phyloP scores from a whole-genome alignment of 805 yeast species.

The Zygosaccharomyces siamensis region DNA sequence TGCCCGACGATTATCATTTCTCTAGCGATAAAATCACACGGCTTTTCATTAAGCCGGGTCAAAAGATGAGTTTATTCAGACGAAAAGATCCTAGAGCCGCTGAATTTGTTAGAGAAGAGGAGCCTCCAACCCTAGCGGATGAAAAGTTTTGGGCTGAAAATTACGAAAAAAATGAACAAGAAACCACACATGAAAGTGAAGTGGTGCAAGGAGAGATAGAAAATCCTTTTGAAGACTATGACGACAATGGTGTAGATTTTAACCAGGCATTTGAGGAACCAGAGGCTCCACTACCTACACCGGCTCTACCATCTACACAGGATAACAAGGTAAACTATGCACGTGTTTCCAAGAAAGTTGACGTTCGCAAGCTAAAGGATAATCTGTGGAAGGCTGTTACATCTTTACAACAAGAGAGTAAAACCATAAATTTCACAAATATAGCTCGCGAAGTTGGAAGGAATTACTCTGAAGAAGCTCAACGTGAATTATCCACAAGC shows the following conservation, averaged over 20 bases:
- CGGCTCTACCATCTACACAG: constrained; percentile 10
- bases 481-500: constrained; percentile 72
- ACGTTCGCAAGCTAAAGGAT: constrained; percentile 65
- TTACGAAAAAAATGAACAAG: constrained; percentile 42
- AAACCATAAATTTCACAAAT: constrained; percentile 38
- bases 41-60: constrained; percentile 63
- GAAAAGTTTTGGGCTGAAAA: constrained; percentile 70
- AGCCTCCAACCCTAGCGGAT: constrained; percentile 44
- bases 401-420: constrained; percentile 7
- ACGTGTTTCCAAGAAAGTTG: constrained; percentile 71
- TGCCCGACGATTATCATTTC: constrained; percentile 74
- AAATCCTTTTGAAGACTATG: constrained; percentile 38
- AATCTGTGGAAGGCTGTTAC: constrained; percentile 64
- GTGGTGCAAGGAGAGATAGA: constrained; percentile 24
- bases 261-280: constrained; percentile 35
- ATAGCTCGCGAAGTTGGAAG: constrained; percentile 47
- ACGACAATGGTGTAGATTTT: constrained; percentile 32
- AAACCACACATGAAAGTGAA: constrained; percentile 31
- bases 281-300: constrained; percentile 37
- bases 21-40: constrained; percentile 62
- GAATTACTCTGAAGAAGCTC: constrained; percentile 52
- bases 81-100: constrained; percentile 12
- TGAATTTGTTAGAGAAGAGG: constrained; percentile 10
- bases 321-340: constrained; percentile 51
- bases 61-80: constrained; percentile 37